These are phyloP conservation scores for Yarrowia sp. DNA, from an alignment of 805 yeast species.

Conservation along the genomic window DNA sequence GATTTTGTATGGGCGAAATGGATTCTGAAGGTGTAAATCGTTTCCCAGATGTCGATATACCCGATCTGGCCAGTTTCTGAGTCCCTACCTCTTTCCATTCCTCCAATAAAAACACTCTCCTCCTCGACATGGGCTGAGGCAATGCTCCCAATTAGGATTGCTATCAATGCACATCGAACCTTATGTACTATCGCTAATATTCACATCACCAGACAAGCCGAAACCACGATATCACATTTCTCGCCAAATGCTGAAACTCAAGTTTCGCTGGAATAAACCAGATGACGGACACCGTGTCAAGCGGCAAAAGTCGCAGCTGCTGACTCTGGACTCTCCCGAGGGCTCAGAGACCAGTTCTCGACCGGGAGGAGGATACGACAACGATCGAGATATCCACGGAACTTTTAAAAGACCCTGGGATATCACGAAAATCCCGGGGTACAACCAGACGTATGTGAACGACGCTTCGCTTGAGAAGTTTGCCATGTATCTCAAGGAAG, in stretches of 20 bases:
- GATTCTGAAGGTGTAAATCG: no score
- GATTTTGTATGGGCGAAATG: no score
- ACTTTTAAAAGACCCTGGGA: constrained; percentile 23
- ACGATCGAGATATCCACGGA: constrained; percentile 7
- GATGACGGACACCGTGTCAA: constrained; percentile 6
- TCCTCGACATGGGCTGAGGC: neutral
- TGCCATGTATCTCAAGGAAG: neutral
- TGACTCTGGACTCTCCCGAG: neutral
- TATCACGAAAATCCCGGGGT: constrained; percentile 16
- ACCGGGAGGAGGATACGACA: constrained; percentile 14
- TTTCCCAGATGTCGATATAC: no score
- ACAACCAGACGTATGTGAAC: constrained; percentile 10
- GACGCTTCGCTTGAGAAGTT: constrained; percentile 1
- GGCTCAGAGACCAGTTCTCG: neutral
- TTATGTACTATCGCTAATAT: neutral
- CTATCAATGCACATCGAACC: constrained; percentile 13
- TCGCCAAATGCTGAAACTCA: neutral
- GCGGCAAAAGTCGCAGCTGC: neutral
- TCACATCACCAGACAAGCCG: no score
- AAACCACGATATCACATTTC: no score
- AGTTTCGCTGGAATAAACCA: constrained; percentile 2
- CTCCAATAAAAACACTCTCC: no score
- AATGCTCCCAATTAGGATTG: constrained; percentile 10
- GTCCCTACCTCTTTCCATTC: neutral
- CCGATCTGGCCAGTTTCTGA: no score